A percentile compares a stretch with the other conserved stretches of the same genome.
Evolutionary conservation across 495 filamentous ascomycete species (phyloP).

Genomic region (Xylaria castorea): DNA sequence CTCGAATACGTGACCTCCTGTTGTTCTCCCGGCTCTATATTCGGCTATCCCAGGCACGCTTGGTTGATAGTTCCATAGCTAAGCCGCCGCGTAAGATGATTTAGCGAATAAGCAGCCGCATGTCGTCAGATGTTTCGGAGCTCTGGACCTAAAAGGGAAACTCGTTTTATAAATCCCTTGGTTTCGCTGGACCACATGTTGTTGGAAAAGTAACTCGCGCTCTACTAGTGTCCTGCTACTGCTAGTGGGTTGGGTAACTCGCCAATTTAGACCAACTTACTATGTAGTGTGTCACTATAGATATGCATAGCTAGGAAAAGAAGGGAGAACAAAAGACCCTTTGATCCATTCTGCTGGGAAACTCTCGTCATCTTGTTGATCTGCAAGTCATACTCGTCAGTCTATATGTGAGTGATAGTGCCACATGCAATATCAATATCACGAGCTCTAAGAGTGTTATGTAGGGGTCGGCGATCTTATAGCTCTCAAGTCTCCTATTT

Average conservation of each 20-base stretch:
- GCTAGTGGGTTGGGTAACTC: not conserved
- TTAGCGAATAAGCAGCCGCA: conserved; percentile 4
- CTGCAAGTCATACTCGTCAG: not conserved
- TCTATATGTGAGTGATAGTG: conserved; percentile 9
- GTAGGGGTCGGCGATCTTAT: conserved; percentile 4
- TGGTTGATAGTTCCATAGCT: not conserved
- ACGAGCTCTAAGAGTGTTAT: conserved; percentile 20
- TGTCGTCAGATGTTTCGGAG: conserved; percentile 20
- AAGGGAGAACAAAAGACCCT: conserved; percentile 7
- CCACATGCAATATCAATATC: conserved; percentile 19
- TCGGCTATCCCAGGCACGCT: conserved; percentile 8
- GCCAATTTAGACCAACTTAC: conserved; percentile 3
- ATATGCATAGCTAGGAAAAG: not conserved
- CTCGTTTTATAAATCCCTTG: not conserved
- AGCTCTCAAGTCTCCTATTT: not conserved
- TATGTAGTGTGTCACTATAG: not conserved
- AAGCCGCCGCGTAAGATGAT: not conserved
- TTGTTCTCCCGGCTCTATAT: not conserved
- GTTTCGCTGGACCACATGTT: not conserved
- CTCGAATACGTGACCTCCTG: not conserved
- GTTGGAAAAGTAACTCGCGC: not conserved
- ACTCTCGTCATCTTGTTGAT: conserved; percentile 4
- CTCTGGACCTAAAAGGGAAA: conserved; percentile 16
- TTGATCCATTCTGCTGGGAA: conserved; percentile 6
- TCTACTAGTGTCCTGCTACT: not conserved